Conservation (phyloP, 495 filamentous ascomycete species). For the Penicillium psychrofluorescens region DNA sequence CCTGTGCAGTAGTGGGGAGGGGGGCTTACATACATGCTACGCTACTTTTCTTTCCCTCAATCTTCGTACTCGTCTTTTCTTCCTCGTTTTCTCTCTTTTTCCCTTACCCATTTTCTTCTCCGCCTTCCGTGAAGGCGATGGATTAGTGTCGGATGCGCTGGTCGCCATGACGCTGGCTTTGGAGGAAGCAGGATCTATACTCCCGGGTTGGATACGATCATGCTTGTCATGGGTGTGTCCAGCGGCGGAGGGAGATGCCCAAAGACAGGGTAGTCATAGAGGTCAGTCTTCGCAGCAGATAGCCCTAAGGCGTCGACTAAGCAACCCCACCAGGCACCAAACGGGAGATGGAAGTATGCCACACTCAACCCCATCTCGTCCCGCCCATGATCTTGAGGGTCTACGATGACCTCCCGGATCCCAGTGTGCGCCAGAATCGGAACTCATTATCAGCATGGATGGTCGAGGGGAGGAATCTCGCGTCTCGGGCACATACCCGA, state of each 20-base stretch:
- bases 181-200: conserved; percentile 34
- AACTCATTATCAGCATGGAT: conserved; percentile 34
- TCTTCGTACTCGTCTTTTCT: conserved; percentile 1
- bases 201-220: conserved; percentile 37
- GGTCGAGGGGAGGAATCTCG: conserved; percentile 31
- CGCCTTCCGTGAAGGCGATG: conserved; percentile 20
- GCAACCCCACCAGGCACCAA: conserved; percentile 21
- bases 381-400: conserved; percentile 38
- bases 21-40: conserved; percentile 5
- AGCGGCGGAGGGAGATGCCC: conserved; percentile 11
- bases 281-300: too few relatives aligned
- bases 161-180: conserved; percentile 37
- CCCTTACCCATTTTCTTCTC: conserved; percentile 2
- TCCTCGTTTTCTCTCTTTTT: conserved; percentile 2
- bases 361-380: conserved; percentile 43
- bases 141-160: conserved; percentile 30
- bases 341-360: conserved; percentile 41
- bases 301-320: not conserved
- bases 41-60: not conserved
- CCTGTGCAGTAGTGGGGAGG: conserved; percentile 4
- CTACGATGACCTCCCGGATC: conserved; percentile 33
- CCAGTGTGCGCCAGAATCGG: conserved; percentile 19
- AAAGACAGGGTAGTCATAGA: not conserved
- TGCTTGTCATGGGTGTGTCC: conserved; percentile 30
- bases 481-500: conserved; percentile 43